These are phyloP conservation scores for Backusella parvicylindrica DNA, from an alignment of 192 early-diverging fungal species.

Conservation along the genomic window DNA sequence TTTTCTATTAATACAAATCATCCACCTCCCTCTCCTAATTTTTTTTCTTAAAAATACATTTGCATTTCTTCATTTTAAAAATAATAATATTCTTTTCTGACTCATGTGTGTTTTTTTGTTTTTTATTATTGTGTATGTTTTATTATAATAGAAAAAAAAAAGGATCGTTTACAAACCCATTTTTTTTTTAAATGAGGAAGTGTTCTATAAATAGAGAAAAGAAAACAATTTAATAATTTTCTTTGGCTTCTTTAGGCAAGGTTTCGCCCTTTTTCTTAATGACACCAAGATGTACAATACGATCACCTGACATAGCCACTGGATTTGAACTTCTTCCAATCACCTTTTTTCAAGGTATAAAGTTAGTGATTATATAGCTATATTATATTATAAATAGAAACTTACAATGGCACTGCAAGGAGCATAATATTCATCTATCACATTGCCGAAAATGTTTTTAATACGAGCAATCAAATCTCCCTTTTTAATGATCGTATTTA, in stretches of 20 bases:
- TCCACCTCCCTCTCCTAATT: background rate
- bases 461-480: constrained; percentile 83
- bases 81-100: background rate
- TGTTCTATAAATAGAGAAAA: background rate
- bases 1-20: background rate
- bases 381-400: background rate
- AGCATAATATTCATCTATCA: constrained; percentile 81
- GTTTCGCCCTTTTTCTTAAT: constrained; percentile 36
- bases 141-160: background rate
- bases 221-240: constrained; percentile 21
- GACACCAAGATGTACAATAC: constrained; percentile 84
- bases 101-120: background rate
- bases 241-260: constrained; percentile 33
- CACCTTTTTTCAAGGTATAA: constrained; percentile 32
- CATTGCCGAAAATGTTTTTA: constrained; percentile 86
- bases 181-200: background rate
- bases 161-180: background rate
- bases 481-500: constrained; percentile 79
- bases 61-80: constrained; percentile 2
- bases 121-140: background rate
- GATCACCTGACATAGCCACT: constrained; percentile 82
- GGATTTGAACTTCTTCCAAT: constrained; percentile 85
- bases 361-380: background rate
- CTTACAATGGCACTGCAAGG: constrained; percentile 74
- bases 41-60: background rate